Conservation (phyloP, 2,329 filamentous ascomycete species). For the Claviceps sp. region DNA sequence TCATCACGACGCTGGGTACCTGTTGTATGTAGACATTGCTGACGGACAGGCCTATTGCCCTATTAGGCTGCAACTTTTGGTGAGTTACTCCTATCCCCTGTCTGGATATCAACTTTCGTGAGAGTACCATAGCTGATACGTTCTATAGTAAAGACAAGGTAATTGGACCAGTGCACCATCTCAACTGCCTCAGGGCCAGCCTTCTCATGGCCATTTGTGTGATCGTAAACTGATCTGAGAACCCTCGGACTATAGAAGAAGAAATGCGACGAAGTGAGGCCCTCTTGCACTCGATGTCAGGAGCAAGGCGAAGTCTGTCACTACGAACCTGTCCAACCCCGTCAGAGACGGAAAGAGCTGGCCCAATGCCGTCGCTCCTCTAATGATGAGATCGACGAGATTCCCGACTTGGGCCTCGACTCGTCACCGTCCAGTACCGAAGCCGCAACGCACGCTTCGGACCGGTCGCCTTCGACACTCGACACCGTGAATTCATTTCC, state of each 20-base stretch:
- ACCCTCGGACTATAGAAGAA: slow-evolving; percentile 31
- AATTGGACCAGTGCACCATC: slow-evolving; percentile 4
- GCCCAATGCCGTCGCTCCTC: background rate
- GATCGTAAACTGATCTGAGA: background rate
- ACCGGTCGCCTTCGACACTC: slow-evolving; percentile 7
- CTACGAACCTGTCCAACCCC: slow-evolving; percentile 34
- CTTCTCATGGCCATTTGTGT: background rate
- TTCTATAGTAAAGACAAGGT: slow-evolving; percentile 40
- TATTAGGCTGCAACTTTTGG: slow-evolving; percentile 38
- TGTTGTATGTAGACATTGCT: background rate
- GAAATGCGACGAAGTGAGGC: slow-evolving; percentile 41
- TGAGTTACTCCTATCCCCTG: slow-evolving; percentile 17
- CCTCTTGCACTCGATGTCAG: slow-evolving; percentile 35
- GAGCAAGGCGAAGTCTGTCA: slow-evolving; percentile 35
- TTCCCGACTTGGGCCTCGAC: background rate
- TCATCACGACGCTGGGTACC: too few species aligned
- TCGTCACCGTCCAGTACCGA: background rate
- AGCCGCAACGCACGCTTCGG: background rate
- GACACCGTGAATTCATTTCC: slow-evolving; percentile 7
- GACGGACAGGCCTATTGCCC: slow-evolving; percentile 1
- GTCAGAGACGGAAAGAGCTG: slow-evolving; percentile 23
- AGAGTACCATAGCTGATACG: slow-evolving; percentile 4
- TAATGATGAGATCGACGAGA: background rate
- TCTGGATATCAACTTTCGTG: background rate
- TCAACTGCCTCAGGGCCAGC: background rate